Conservation (phyloP, 2,329 filamentous ascomycete genomes). For the Epichloe glyceriae region DNA sequence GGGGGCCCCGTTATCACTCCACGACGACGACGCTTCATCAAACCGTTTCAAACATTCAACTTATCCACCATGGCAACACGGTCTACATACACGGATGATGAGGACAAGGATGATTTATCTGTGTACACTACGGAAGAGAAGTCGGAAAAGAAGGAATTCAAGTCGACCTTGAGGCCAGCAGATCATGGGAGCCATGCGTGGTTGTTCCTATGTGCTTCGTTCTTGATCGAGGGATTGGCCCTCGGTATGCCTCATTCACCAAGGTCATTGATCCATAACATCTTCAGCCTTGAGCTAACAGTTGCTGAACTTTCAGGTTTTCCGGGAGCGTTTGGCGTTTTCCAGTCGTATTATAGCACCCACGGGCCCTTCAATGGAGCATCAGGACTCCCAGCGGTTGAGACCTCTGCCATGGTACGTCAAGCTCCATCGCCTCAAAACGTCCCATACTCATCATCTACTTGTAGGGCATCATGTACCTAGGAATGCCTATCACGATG, state of each 20-base stretch:
- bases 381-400: constrained; percentile 42
- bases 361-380: constrained; percentile 39
- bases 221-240: constrained; percentile 10
- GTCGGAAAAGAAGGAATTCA: neutral
- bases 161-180: neutral
- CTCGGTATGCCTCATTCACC: constrained; percentile 5
- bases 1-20: neutral
- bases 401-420: constrained; percentile 40
- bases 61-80: neutral
- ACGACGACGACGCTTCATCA: neutral
- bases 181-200: constrained; percentile 25
- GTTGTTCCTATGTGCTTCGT: constrained; percentile 15
- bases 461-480: constrained; percentile 34
- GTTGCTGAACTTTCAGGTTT: constrained; percentile 33
- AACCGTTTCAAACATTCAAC: neutral
- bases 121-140: neutral
- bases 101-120: constrained; percentile 1
- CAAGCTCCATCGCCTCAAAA: neutral
- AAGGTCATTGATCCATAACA: too few relatives aligned
- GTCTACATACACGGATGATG: neutral
- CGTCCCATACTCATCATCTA: neutral
- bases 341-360: constrained; percentile 50
- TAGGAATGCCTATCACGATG: constrained; percentile 33
- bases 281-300: neutral
- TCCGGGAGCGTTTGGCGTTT: constrained; percentile 51